Base-by-base conservation (phyloP, 2,329 filamentous ascomycete genomes). In the Sclerotinia trifoliorum region DNA sequence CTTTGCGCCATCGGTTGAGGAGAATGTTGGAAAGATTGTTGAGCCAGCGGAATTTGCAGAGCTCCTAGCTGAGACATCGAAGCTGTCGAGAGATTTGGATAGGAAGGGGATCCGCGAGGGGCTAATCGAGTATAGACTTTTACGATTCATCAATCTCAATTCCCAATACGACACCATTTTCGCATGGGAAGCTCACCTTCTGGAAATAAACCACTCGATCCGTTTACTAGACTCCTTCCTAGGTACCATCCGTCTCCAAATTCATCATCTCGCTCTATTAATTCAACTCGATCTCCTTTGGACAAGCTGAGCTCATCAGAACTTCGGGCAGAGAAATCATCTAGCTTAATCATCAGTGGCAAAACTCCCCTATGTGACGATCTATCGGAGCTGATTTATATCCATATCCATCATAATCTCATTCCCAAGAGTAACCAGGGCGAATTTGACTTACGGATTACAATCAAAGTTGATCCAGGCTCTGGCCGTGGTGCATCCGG, bases 291-390 rank as follows among this genome's bases (percentile, higher is more conserved):
- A 76, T 95, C 91, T 74, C 91, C 94, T 77, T 96, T 96, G 67
- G 87, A 83, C 73, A 99, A 84, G 74, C 88, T 96, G 77, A 99
- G 84, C 83, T 99, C 95, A 80, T 99, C 95, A 68, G 92, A 90
- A 79, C 93, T 96, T 73, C 95, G 89, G 68, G 94, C 94, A 74
- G 89, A 83, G 79, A 99, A 98, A 80, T 97, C 93, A 81, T 99
- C 93, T 96, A 71, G 44, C 21, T 60, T 17, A 44, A 51, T 46
- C 21, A 54, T 56, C 32, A 63, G 44, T 39, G 29, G n/a, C 49
- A 49, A 32, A 42, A 51, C 51, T 52, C 56, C 65, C 56, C 46
- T 39, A 52, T 26, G 55, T 63, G 35, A 44, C 15, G 21, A 24
- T 62, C 10, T 35, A 63, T 54, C 52, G 35, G 26, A 39, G 32